These are phyloP conservation scores for Geotrichum cucujoidarum DNA, from an alignment of 1,139 yeast genomes.

Conservation along the genomic window DNA sequence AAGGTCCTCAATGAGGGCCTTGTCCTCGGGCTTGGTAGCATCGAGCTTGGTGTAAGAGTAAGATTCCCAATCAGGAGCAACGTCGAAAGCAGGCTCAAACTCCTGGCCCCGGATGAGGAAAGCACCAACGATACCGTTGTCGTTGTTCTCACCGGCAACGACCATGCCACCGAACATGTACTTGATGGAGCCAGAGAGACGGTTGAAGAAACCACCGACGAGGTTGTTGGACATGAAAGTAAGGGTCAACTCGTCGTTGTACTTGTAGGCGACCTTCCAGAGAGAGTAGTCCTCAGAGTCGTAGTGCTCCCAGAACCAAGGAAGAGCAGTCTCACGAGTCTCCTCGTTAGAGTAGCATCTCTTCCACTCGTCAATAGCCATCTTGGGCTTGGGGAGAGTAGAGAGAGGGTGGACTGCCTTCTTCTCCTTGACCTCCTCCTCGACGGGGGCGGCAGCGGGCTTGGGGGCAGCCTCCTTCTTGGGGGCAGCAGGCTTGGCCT, in stretches of 20 bases:
- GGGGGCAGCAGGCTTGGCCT: conserved; percentile 43
- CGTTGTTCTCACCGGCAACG: conserved; percentile 97
- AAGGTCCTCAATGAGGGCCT: conserved; percentile 63
- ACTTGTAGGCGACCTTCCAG: conserved; percentile 94
- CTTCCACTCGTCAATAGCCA: conserved; percentile 91
- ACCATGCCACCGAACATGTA: conserved; percentile 90
- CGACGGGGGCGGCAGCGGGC: conserved; percentile 34
- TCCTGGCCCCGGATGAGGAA: conserved; percentile 96
- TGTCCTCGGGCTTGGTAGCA: conserved; percentile 61
- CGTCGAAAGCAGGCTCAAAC: conserved; percentile 82
- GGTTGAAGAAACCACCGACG: conserved; percentile 97
- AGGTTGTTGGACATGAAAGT: conserved; percentile 98
- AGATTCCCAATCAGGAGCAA: conserved; percentile 99
- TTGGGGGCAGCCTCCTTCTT: conserved; percentile 31
- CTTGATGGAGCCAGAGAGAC: conserved; percentile 87
- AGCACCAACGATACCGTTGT: conserved; percentile 95
- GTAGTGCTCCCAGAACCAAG: conserved; percentile 98
- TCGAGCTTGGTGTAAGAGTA: conserved; percentile 65
- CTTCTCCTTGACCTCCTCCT: conserved; percentile 33
- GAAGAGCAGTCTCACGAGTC: conserved; percentile 89
- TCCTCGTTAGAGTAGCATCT: conserved; percentile 96
- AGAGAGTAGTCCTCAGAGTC: conserved; percentile 91
- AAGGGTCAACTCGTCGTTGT: conserved; percentile 94
- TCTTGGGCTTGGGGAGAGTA: conserved; percentile 62
- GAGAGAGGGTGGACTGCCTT: conserved; percentile 93